Percentiles rank a stretch among this genome's conserved stretches.
Conservation (phyloP, 768 basidiomycete species). For the Lactarius sanguifluus region DNA sequence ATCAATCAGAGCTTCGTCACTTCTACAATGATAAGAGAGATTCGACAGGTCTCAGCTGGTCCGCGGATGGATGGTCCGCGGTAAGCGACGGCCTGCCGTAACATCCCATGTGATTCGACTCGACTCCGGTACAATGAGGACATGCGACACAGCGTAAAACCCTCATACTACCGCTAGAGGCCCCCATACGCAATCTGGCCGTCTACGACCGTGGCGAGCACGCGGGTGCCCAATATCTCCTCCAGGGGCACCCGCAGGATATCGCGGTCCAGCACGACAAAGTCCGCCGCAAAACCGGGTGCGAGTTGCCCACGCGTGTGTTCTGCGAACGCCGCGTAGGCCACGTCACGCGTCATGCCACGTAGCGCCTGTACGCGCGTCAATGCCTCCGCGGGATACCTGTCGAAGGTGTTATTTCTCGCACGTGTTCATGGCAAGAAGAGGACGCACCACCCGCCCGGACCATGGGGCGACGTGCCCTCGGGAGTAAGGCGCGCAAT, state of each 20-base stretch:
- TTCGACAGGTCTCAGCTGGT: background rate
- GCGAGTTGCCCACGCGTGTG: constrained; percentile 66
- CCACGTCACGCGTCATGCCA: constrained; percentile 88
- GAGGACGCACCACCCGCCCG: constrained; percentile 71
- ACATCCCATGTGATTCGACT: background rate
- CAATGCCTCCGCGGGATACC: constrained; percentile 75
- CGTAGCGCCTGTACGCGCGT: constrained; percentile 81
- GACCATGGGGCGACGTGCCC: constrained; percentile 81
- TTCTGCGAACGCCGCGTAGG: constrained; percentile 84
- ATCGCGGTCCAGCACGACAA: constrained; percentile 77
- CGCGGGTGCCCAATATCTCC: constrained; percentile 66
- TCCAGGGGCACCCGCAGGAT: constrained; percentile 63
- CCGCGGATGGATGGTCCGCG: background rate
- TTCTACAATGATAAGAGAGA: no score
- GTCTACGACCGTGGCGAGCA: constrained; percentile 72
- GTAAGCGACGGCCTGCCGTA: background rate
- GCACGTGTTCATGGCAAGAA: background rate
- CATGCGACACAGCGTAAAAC: no score
- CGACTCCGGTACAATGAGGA: no score
- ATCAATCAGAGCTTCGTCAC: no score
- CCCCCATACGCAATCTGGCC: constrained; percentile 65
- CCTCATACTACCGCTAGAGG: constrained; percentile 26
- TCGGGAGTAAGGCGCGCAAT: constrained; percentile 66
- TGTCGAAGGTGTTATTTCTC: constrained; percentile 33
- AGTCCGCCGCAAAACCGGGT: constrained; percentile 83